These are phyloP conservation scores for Xylariales sp. DNA, from an alignment of 2,329 filamentous ascomycete species.

Conservation along the genomic window DNA sequence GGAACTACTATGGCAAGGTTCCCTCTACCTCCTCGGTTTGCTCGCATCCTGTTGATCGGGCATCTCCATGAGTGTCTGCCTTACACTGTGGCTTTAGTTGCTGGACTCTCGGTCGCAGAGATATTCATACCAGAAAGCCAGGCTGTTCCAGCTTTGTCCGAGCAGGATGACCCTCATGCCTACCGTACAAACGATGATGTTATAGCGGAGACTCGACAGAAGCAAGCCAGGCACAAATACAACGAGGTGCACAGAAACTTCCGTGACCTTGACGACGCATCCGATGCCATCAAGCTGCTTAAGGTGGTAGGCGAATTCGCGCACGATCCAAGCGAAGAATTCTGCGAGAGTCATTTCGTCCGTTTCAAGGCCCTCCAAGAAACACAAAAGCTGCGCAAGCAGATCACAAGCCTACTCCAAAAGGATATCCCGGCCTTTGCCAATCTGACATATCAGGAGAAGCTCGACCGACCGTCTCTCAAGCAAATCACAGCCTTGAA, in stretches of 20 bases:
- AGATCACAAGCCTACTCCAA: conserved; percentile 77
- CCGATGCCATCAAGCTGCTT: conserved; percentile 85
- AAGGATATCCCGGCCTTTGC: conserved; percentile 65
- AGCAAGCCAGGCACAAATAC: conserved; percentile 55
- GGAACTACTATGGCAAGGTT: conserved; percentile 83
- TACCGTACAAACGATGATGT: conserved; percentile 63
- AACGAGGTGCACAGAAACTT: conserved; percentile 75
- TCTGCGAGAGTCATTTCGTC: conserved; percentile 81
- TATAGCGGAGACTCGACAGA: conserved; percentile 64
- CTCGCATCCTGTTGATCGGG: conserved; percentile 86
- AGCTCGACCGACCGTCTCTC: conserved; percentile 53
- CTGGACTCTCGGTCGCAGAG: conserved; percentile 82
- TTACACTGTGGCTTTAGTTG: conserved; percentile 83
- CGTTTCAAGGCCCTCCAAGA: conserved; percentile 84
- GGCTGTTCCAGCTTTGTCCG: conserved; percentile 55
- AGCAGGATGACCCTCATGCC: conserved; percentile 31
- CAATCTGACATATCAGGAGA: conserved; percentile 51
- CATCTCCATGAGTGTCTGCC: conserved; percentile 76
- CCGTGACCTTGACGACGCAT: conserved; percentile 72
- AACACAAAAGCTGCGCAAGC: conserved; percentile 73
- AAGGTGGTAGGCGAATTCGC: conserved; percentile 86
- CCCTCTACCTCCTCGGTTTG: conserved; percentile 83
- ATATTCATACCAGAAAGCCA: conserved; percentile 81
- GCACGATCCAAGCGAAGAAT: conserved; percentile 64
- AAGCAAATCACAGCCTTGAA: conserved; percentile 77